Evolutionary conservation across 345 rosid genomes (phyloP), one percentile per base, ranked within the genome.

Genomic region (Laguncularia racemosa): DNA sequence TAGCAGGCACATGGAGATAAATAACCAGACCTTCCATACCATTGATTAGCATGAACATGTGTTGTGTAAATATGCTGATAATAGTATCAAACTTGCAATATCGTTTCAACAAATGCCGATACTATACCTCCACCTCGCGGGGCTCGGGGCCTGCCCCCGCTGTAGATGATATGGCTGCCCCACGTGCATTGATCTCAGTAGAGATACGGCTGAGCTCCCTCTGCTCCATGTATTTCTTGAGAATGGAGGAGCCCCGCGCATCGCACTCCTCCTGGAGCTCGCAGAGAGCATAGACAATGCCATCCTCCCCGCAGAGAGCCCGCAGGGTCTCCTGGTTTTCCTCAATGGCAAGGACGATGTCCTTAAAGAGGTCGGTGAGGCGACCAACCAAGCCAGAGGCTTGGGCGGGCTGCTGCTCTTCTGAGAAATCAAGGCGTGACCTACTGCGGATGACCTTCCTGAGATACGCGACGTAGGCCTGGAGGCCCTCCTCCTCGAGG

Each of bases 221-320:
- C 60, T 77, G 84, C 68, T 92, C 97, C 97, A 89, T 92, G 65
- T 83, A 92, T 70, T 89, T 92, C 79, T 89, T 92, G 78, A 89
- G 77, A 62, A 92, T 78, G 71, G 69, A 63, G 7, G 83, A 78
- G 45, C 95, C 95, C 64, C 95, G 80, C 3, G 90, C 78, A 71
- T 93, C 99, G 72, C 99, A 89, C 73, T 93, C 99, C 73, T 86
- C 96, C 73, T 93, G 97, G 50, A 92, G 78, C 71, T 92, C 97
- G 62, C 90, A 89, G 20, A 89, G 79, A 0, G 95, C 96, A 55
- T 92, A 92, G 21, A 85, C 95, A 59, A 92, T 76, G 58, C 91
- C 97, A 56, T 93, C 97, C 62, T 89, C 97, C 19, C 97, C 97
- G n/a, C 97, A 89, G 3, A 89, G 80, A 57, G 86, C 74, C 50